phyloP scores from a whole-genome alignment of 2,329 filamentous ascomycete genomes.

The Paraconiothyrium brasiliense region DNA sequence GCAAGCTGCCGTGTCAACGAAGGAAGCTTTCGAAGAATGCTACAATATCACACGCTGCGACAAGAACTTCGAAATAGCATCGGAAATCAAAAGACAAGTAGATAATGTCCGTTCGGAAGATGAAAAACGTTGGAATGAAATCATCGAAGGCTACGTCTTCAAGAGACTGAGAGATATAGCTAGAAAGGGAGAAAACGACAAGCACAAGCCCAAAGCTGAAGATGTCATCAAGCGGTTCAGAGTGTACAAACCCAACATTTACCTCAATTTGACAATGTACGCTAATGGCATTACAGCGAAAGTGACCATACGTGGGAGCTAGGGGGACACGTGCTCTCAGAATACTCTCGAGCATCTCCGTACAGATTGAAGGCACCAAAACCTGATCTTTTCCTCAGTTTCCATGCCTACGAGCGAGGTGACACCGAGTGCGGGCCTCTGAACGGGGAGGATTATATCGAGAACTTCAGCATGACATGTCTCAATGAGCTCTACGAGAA shows the following conservation, averaged over 20 bases:
- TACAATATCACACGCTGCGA: conserved; percentile 4
- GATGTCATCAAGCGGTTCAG: neutral
- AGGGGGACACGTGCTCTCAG: neutral
- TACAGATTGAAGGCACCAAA: conserved; percentile 2
- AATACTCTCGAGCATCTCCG: neutral
- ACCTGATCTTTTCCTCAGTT: conserved; percentile 4
- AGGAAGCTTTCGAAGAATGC: neutral
- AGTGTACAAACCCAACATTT: neutral
- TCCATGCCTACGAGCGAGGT: neutral
- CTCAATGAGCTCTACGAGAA: neutral
- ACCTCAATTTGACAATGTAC: neutral
- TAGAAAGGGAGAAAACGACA: neutral
- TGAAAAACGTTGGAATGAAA: neutral
- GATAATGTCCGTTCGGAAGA: neutral
- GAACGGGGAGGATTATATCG: conserved; percentile 1
- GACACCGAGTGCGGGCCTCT: conserved; percentile 1
- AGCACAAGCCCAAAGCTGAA: neutral
- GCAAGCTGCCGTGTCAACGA: neutral
- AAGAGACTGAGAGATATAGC: neutral
- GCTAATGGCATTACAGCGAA: neutral
- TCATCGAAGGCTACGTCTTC: neutral
- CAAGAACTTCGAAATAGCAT: neutral
- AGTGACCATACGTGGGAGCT: neutral
- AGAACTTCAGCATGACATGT: conserved; percentile 6
- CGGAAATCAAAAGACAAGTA: neutral